A percentile compares a stretch with the other conserved stretches of the same genome.
Conservation (phyloP, 305 asterid genomes). For the Salvia sclarea region DNA sequence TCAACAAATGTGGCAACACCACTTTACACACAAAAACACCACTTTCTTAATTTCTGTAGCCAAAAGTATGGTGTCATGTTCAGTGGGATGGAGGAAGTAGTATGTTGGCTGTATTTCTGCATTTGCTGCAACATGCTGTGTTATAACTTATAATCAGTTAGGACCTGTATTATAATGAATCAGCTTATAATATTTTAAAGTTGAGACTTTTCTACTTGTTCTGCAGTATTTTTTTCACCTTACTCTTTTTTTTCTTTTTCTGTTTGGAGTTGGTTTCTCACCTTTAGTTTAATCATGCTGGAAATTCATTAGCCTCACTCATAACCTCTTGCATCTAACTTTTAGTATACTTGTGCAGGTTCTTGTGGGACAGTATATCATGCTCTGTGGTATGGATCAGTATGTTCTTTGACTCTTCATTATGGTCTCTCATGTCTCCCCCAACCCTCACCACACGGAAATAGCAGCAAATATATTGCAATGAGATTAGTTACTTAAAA, state of each 20-base stretch:
- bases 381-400: slow-evolving; percentile 99
- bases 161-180: neutral
- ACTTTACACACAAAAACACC: too few relatives aligned
- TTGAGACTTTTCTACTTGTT: neutral
- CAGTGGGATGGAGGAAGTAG: too few relatives aligned
- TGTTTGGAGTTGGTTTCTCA: neutral
- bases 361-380: slow-evolving; percentile 98
- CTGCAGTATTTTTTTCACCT: slow-evolving; percentile 12
- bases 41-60: too few relatives aligned
- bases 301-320: too few relatives aligned
- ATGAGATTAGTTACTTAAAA: slow-evolving; percentile 9
- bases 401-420: slow-evolving; percentile 66
- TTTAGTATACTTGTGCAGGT: slow-evolving; percentile 55
- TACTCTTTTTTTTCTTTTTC: neutral
- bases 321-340: slow-evolving; percentile 35
- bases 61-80: too few relatives aligned
- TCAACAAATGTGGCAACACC: too few relatives aligned
- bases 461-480: slow-evolving; percentile 22
- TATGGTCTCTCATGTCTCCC: slow-evolving; percentile 31
- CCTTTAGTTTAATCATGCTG: neutral
- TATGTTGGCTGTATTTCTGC: neutral
- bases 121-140: slow-evolving; percentile 7
- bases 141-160: neutral
- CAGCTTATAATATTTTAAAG: neutral
- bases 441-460: neutral